These are phyloP conservation scores for Orbilia ellipsospora DNA, from an alignment of 2,329 filamentous ascomycete genomes.

Conservation along the genomic window DNA sequence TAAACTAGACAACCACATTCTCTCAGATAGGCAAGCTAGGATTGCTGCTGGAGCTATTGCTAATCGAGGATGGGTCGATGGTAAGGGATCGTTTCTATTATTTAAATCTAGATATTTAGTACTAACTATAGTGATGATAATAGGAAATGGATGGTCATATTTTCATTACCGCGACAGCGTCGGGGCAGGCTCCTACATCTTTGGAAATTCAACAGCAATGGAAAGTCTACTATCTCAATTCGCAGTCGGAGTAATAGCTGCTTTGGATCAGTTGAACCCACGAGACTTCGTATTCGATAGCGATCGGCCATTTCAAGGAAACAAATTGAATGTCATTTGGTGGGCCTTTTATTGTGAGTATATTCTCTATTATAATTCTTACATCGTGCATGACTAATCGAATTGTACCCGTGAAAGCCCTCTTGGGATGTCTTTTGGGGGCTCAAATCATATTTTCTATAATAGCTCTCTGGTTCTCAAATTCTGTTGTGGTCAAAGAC, in stretches of 20 bases:
- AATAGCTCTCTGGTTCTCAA: slow-evolving; percentile 3
- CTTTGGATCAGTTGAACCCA: slow-evolving; percentile 21
- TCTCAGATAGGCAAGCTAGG: slow-evolving; percentile 15
- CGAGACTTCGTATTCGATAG: slow-evolving; percentile 24
- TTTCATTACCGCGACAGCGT: slow-evolving; percentile 25
- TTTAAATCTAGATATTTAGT: background rate
- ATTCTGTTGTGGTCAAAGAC: slow-evolving; percentile 21
- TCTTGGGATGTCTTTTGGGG: slow-evolving; percentile 12
- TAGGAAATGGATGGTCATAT: slow-evolving; percentile 25
- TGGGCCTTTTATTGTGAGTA: slow-evolving; percentile 22
- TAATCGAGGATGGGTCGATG: slow-evolving; percentile 18
- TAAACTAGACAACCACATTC: slow-evolving; percentile 22
- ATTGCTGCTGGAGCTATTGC: slow-evolving; percentile 32
- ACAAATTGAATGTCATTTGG: slow-evolving; percentile 28
- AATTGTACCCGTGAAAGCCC: background rate
- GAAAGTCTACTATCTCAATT: slow-evolving; percentile 23
- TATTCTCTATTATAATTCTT: background rate
- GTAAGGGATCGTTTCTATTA: background rate
- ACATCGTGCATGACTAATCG: background rate
- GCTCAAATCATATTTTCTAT: slow-evolving; percentile 5
- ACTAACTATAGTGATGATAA: background rate
- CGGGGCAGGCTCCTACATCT: slow-evolving; percentile 13
- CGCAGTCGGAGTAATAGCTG: slow-evolving; percentile 10
- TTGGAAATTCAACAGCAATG: slow-evolving; percentile 15
- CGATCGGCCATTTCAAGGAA: slow-evolving; percentile 22